Evolutionary conservation across 2,329 filamentous ascomycete species (phyloP).

Genomic region (Fusarium aywerte): DNA sequence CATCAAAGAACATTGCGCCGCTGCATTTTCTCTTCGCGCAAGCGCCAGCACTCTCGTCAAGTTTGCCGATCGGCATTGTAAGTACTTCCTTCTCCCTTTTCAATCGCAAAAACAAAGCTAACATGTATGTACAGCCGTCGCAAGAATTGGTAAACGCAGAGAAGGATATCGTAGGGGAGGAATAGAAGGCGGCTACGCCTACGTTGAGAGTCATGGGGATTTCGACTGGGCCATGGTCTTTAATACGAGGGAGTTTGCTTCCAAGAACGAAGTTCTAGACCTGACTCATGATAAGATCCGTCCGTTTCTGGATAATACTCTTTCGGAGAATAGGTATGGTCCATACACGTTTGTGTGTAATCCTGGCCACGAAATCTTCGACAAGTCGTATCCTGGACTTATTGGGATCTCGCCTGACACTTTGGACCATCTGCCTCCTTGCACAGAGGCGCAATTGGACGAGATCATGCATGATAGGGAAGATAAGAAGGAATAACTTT

Average conservation of each 20-base stretch:
- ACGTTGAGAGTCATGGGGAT: not conserved
- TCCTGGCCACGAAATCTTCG: not conserved
- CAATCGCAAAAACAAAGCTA: not conserved
- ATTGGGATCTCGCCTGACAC: not conserved
- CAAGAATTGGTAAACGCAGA: constrained; percentile 5
- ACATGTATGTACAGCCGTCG: constrained; percentile 7
- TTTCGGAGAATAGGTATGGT: not conserved
- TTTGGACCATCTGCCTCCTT: not conserved
- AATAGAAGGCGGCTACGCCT: constrained; percentile 14
- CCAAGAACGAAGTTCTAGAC: constrained; percentile 12
- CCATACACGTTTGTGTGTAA: not conserved
- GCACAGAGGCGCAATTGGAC: not conserved
- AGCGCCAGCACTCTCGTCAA: constrained; percentile 30
- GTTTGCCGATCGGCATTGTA: constrained; percentile 23
- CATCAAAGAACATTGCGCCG: constrained; percentile 36
- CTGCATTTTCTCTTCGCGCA: constrained; percentile 24
- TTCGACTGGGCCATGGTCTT: constrained; percentile 30
- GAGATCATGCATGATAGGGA: not conserved
- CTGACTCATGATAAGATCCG: not conserved
- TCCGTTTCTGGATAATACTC: not conserved
- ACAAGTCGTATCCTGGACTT: not conserved
- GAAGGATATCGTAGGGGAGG: constrained; percentile 9
- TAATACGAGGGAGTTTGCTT: constrained; percentile 28
- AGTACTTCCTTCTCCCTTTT: not conserved
- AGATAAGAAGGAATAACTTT: not conserved